phyloP scores from a whole-genome alignment of 73 alveolate species.

The Blepharisma stoltei region DNA sequence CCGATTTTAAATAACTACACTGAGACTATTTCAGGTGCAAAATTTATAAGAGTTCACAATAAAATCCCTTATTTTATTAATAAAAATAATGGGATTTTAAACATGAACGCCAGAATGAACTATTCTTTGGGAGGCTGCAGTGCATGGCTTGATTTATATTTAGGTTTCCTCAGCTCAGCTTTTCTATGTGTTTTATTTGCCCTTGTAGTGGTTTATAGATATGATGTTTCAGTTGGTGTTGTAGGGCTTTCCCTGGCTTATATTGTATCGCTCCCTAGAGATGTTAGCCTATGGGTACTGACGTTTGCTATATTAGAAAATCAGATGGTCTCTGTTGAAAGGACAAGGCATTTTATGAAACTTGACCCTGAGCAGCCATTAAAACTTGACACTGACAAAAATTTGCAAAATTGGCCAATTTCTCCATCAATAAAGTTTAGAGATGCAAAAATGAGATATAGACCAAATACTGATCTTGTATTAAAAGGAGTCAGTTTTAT shows the following conservation, averaged over 20 bases:
- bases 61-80: constrained; percentile 37
- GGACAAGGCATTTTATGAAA: neutral
- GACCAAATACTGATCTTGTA: constrained; percentile 69
- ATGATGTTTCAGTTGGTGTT: constrained; percentile 14
- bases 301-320: constrained; percentile 1
- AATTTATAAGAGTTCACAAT: constrained; percentile 78
- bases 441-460: constrained; percentile 74
- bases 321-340: constrained; percentile 27
- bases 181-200: neutral
- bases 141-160: neutral
- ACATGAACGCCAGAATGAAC: constrained; percentile 39
- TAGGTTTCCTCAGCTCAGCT: neutral
- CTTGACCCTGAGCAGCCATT: neutral
- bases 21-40: constrained; percentile 83
- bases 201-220: neutral
- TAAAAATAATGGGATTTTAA: constrained; percentile 44
- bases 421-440: constrained; percentile 57
- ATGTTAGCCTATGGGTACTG: neutral
- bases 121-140: constrained; percentile 1
- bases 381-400: neutral
- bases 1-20: constrained; percentile 79
- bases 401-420: constrained; percentile 48
- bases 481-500: constrained; percentile 64
- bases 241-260: constrained; percentile 12
- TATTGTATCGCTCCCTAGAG: constrained; percentile 15